Evolutionary conservation across 805 yeast species (phyloP).

Genomic region (Wickerhamiella spandovensis): DNA sequence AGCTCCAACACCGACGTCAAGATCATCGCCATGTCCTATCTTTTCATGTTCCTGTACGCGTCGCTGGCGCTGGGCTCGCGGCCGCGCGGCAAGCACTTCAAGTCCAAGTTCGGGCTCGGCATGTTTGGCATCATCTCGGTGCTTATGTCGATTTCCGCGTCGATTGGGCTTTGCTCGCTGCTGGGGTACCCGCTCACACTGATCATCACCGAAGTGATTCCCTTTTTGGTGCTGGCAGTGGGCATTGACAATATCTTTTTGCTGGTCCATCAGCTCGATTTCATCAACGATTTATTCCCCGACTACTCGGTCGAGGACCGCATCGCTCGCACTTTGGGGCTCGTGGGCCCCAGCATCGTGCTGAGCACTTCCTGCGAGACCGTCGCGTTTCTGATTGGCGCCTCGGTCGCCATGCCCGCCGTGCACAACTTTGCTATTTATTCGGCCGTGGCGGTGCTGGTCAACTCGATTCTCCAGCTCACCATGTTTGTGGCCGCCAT

Average conservation of each 20-base stretch:
- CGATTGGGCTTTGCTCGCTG: constrained; percentile 69
- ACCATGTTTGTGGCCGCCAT: constrained; percentile 69
- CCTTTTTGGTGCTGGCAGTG: constrained; percentile 80
- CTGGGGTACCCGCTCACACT: constrained; percentile 77
- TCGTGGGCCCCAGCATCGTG: constrained; percentile 78
- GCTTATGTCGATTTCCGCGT: constrained; percentile 60
- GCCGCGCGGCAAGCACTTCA: constrained; percentile 25
- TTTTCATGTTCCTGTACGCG: constrained; percentile 80
- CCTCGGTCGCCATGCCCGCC: constrained; percentile 87
- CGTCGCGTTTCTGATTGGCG: constrained; percentile 66
- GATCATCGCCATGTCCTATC: constrained; percentile 59
- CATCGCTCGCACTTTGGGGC: constrained; percentile 49
- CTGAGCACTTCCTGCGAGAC: constrained; percentile 66
- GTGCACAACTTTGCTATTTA: constrained; percentile 86
- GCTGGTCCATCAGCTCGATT: constrained; percentile 63
- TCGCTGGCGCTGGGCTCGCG: constrained; percentile 63
- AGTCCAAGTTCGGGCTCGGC: constrained; percentile 64
- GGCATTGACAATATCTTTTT: constrained; percentile 94
- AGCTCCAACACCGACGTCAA: constrained; percentile 67
- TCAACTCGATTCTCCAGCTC: constrained; percentile 66
- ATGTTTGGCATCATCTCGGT: constrained; percentile 76
- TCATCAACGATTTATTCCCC: constrained; percentile 35
- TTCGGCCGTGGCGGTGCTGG: constrained; percentile 71
- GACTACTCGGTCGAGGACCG: constrained; percentile 41
- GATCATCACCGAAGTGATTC: constrained; percentile 93